phyloP scores from a whole-genome alignment of 2,329 filamentous ascomycete species.

The Monosporascus sp. region DNA sequence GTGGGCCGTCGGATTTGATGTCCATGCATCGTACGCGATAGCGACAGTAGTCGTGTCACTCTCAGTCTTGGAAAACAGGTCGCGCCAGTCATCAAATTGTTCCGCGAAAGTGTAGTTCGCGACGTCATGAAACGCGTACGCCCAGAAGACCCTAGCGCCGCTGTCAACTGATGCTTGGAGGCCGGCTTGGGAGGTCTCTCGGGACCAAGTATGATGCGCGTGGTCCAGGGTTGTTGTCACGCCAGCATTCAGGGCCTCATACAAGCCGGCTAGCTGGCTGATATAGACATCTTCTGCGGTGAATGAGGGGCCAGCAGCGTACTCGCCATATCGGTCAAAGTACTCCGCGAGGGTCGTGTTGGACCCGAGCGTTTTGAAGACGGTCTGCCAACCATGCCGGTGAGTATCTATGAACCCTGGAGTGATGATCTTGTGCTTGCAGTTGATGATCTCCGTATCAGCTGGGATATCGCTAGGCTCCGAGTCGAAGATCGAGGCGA shows the following conservation, averaged over 20 bases:
- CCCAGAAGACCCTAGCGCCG: constrained; percentile 43
- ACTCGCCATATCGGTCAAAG: constrained; percentile 35
- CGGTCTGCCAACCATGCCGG: constrained; percentile 51
- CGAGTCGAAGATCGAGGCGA: constrained; percentile 24
- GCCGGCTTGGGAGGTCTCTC: constrained; percentile 37
- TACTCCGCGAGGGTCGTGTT: constrained; percentile 47
- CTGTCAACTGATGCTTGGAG: constrained; percentile 43
- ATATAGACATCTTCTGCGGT: constrained; percentile 41
- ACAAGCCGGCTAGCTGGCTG: constrained; percentile 40
- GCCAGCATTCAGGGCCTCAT: constrained; percentile 47
- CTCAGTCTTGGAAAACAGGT: constrained; percentile 26
- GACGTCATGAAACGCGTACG: constrained; percentile 35
- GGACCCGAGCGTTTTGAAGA: constrained; percentile 45
- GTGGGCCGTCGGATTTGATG: constrained; percentile 16
- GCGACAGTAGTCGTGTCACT: constrained; percentile 31
- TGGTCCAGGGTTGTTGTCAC: constrained; percentile 50
- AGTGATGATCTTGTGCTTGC: constrained; percentile 44
- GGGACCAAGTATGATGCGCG: constrained; percentile 43
- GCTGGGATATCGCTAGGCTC: constrained; percentile 17
- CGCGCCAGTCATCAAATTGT: constrained; percentile 34
- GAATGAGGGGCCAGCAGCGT: constrained; percentile 25
- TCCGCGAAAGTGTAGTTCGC: constrained; percentile 28
- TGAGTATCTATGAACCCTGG: constrained; percentile 55
- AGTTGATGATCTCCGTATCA: constrained; percentile 40
- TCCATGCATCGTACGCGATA: constrained; percentile 37